phyloP scores from a whole-genome alignment of 768 basidiomycete species.

The Amylocystis lapponica region DNA sequence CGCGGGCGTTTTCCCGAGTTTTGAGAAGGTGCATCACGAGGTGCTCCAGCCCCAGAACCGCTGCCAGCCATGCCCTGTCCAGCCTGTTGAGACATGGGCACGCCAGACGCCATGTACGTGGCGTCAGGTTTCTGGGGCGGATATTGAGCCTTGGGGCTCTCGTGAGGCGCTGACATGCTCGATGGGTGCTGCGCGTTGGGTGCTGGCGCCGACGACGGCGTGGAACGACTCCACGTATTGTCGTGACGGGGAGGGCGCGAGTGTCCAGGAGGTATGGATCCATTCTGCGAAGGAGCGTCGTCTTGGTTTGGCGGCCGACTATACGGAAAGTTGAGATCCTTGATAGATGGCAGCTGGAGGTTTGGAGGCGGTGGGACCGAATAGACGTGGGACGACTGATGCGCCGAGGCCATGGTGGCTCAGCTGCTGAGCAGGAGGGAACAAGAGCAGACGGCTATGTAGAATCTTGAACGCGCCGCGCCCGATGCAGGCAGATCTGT shows the following conservation, averaged over 20 bases:
- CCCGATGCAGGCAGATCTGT: constrained; percentile 64
- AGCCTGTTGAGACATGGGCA: constrained; percentile 27
- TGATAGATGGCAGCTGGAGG: constrained; percentile 62
- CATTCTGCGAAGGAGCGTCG: constrained; percentile 21
- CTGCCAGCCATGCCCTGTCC: constrained; percentile 12
- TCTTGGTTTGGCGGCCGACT: constrained; percentile 31
- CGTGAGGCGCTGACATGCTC: constrained; percentile 18
- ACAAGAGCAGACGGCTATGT: constrained; percentile 26
- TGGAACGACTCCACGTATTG: constrained; percentile 16
- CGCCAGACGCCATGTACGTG: constrained; percentile 42
- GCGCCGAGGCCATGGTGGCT: constrained; percentile 44
- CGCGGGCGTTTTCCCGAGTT: constrained; percentile 40
- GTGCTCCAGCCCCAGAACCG: constrained; percentile 13
- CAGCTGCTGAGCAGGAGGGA: constrained; percentile 28
- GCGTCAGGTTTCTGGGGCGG: constrained; percentile 42
- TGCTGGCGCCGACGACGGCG: constrained; percentile 11
- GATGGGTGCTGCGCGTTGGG: constrained; percentile 8
- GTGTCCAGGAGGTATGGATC: constrained; percentile 26
- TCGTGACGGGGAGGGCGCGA: constrained; percentile 31
- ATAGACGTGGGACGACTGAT: constrained; percentile 37
- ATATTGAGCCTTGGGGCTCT: constrained; percentile 18
- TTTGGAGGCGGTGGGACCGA: constrained; percentile 28
- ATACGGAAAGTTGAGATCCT: constrained; percentile 62
- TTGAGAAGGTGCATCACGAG: constrained; percentile 24
- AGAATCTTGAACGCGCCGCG: constrained; percentile 38